Percentiles rank a stretch among this genome's conserved stretches.
Conservation (phyloP, 352 stramenopile species). For the Globisporangium cystogenes region DNA sequence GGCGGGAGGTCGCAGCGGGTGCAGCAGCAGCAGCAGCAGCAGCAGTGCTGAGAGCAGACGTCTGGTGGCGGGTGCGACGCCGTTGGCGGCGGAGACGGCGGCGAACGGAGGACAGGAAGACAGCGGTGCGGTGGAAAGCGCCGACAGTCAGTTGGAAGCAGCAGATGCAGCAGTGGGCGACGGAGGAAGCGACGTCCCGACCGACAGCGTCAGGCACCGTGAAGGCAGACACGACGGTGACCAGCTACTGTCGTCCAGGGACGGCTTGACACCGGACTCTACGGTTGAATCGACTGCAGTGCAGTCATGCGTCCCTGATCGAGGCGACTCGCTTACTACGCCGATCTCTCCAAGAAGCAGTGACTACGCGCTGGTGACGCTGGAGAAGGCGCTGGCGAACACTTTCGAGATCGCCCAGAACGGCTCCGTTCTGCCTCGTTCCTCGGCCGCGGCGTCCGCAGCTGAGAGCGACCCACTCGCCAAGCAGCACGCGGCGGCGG, state of each 20-base stretch:
- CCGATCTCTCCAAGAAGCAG: neutral
- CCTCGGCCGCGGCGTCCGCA: slow-evolving; percentile 7
- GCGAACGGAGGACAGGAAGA: neutral
- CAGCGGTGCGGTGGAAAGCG: neutral
- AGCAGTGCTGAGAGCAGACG: neutral
- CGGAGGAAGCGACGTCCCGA: neutral
- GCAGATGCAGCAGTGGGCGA: neutral
- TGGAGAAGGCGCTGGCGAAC: slow-evolving; percentile 23
- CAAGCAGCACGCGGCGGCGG: slow-evolving; percentile 24
- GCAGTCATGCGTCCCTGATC: too few species aligned
- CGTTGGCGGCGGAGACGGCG: too few species aligned
- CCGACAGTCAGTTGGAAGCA: neutral
- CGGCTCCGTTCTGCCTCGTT: slow-evolving; percentile 10
- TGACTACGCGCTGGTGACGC: slow-evolving; percentile 23
- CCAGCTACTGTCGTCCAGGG: too few species aligned
- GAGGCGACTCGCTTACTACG: too few species aligned
- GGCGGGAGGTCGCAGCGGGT: neutral
- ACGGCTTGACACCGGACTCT: too few species aligned
- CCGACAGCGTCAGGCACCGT: neutral
- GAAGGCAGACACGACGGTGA: neutral
- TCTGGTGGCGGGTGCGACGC: too few species aligned
- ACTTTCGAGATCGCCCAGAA: slow-evolving; percentile 22
- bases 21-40: neutral
- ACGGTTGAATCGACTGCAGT: neutral
- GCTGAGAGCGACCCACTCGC: neutral